Evolutionary conservation across 768 basidiomycete species (phyloP).

Genomic region (Kwoniella mangroviensis): DNA sequence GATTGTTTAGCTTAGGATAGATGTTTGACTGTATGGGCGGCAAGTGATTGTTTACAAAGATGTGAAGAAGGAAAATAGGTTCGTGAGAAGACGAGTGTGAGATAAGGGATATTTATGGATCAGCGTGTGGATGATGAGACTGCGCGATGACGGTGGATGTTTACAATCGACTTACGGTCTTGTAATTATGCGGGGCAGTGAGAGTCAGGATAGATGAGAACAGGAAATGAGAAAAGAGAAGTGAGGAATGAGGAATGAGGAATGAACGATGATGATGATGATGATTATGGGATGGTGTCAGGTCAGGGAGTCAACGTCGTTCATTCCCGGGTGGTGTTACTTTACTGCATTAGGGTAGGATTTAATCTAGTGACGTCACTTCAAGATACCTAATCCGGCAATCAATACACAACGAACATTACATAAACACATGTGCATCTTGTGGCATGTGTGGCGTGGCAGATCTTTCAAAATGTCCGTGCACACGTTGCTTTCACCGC

Average conservation of each 20-base stretch:
- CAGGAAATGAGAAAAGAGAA: neutral
- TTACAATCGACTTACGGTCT: neutral
- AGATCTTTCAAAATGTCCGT: neutral
- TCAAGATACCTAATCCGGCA: conserved; percentile 8
- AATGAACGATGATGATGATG: neutral
- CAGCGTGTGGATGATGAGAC: neutral
- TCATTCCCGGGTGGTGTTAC: neutral
- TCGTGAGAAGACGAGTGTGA: neutral
- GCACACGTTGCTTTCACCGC: no score
- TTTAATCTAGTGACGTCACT: conserved; percentile 6
- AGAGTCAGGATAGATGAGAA: neutral
- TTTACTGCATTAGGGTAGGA: neutral
- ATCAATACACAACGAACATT: neutral
- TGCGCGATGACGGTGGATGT: neutral
- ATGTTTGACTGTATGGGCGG: neutral
- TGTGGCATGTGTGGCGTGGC: conserved; percentile 2
- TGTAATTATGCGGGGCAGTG: neutral
- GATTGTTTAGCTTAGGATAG: neutral
- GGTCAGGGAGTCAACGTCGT: conserved; percentile 7
- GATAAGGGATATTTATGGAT: neutral
- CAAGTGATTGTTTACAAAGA: conserved; percentile 5
- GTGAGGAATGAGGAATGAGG: neutral
- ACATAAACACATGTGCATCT: neutral
- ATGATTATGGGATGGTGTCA: neutral
- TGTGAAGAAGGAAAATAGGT: neutral